phyloP scores from a whole-genome alignment of 1,284 basidiomycete genomes.

The Trichosporon faecale region DNA sequence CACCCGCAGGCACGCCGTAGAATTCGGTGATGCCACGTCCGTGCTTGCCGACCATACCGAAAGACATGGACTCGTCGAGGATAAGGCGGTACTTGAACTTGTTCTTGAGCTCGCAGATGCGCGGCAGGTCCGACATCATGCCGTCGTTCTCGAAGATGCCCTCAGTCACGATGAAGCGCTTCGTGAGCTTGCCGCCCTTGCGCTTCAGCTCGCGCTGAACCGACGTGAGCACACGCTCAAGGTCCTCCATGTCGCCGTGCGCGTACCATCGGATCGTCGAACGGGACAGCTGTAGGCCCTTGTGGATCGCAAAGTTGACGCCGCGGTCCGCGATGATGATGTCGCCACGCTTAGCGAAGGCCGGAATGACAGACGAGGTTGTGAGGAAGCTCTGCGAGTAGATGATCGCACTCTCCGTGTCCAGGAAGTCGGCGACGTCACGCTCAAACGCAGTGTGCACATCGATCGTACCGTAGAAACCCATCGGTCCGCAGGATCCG shows the following conservation, averaged over 20 bases:
- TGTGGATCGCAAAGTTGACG: constrained; percentile 93
- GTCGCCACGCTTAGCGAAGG: constrained; percentile 96
- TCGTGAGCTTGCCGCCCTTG: constrained; percentile 73
- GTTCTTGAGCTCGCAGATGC: constrained; percentile 78
- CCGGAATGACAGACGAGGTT: constrained; percentile 89
- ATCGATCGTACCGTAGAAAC: constrained; percentile 96
- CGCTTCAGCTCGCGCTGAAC: constrained; percentile 86
- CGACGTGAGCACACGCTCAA: constrained; percentile 79
- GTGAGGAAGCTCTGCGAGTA: constrained; percentile 95
- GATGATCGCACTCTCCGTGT: constrained; percentile 82
- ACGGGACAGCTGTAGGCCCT: constrained; percentile 93
- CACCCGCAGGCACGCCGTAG: constrained; percentile 71
- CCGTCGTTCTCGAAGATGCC: constrained; percentile 96
- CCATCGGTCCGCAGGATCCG: constrained; percentile 92
- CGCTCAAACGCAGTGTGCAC: constrained; percentile 87
- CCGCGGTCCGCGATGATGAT: constrained; percentile 96
- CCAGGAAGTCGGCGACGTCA: constrained; percentile 85
- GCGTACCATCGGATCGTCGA: constrained; percentile 93
- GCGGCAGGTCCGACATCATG: constrained; percentile 82
- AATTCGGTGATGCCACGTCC: constrained; percentile 93
- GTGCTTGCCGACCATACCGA: constrained; percentile 86
- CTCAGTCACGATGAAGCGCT: constrained; percentile 94
- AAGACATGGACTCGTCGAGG: constrained; percentile 89
- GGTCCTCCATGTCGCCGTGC: constrained; percentile 86
- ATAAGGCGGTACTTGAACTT: constrained; percentile 96